Conservation (phyloP, 306 rosid species). For the Lathyrus sativus region DNA sequence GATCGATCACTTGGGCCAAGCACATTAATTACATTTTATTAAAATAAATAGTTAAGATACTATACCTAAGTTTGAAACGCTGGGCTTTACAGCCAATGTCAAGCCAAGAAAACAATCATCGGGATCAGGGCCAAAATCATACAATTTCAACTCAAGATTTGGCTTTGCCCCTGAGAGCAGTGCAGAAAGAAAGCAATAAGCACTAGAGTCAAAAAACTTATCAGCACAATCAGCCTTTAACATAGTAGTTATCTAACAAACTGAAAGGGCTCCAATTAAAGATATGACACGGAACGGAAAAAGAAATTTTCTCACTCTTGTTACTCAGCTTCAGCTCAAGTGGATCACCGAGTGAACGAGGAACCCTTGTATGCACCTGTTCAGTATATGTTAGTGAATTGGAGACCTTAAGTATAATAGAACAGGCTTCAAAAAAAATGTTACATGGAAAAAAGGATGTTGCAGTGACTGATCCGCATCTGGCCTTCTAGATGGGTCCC, state of each 20-base stretch:
- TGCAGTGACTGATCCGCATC: conserved; percentile 71
- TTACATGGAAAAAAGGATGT: conserved; percentile 84
- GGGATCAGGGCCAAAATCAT: conserved; percentile 80
- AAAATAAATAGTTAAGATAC: conserved; percentile 20
- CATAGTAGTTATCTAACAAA: conserved; percentile 24
- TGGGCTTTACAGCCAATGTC: conserved; percentile 82
- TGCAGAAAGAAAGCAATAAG: conserved; percentile 37
- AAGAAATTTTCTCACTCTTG: conserved; percentile 51
- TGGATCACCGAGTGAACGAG: conserved; percentile 62
- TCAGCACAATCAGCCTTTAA: conserved; percentile 11
- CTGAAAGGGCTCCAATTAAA: conserved; percentile 18
- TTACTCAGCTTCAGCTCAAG: conserved; percentile 84
- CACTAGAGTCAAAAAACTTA: conserved; percentile 16
- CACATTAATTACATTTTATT: conserved; percentile 7
- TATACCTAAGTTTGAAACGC: conserved; percentile 67
- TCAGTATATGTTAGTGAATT: conserved; percentile 41
- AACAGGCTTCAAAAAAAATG: conserved; percentile 31
- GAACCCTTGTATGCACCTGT: conserved; percentile 67
- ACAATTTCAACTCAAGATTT: conserved; percentile 76
- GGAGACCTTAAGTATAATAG: conserved; percentile 28
- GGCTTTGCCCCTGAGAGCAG: conserved; percentile 66
- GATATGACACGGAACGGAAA: conserved; percentile 21
- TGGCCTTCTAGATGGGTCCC: conserved; percentile 87
- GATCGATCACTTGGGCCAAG: conserved; percentile 8
- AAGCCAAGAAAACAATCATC: conserved; percentile 93